Conservation (phyloP, 2,329 filamentous ascomycete species). For the Lasiodiplodia sp. region DNA sequence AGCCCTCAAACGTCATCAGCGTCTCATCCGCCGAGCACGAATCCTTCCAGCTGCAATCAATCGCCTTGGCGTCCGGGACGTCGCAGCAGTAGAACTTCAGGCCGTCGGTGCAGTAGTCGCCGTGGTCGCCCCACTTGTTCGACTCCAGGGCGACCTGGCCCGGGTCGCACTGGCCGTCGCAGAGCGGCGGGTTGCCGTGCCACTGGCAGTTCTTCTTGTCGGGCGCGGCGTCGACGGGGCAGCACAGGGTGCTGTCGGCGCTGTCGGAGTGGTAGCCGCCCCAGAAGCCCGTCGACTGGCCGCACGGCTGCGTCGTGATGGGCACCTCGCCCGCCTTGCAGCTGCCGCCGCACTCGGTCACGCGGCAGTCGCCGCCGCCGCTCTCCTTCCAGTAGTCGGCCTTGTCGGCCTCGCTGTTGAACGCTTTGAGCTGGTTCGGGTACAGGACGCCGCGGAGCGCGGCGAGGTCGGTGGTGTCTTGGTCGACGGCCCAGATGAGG, state of each 20-base stretch:
- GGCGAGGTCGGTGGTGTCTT: neutral
- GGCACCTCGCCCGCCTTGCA: constrained; percentile 13
- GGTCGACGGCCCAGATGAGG: constrained; percentile 4
- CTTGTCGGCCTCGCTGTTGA: constrained; percentile 6
- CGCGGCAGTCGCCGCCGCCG: constrained; percentile 18
- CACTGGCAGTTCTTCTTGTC: neutral
- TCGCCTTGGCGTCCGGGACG: neutral
- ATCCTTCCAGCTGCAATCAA: neutral
- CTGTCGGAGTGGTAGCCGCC: constrained; percentile 6
- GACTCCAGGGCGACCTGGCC: neutral
- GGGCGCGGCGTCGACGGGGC: neutral
- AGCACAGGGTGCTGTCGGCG: constrained; percentile 3
- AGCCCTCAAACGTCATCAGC: neutral
- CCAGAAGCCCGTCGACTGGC: constrained; percentile 1
- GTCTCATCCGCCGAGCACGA: constrained; percentile 1
- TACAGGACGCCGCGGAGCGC: neutral
- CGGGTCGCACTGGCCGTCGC: neutral
- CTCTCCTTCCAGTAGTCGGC: neutral
- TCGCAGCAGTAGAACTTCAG: constrained; percentile 7
- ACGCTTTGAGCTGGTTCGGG: neutral
- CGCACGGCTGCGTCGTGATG: constrained; percentile 9
- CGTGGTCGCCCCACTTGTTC: constrained; percentile 1
- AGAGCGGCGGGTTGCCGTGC: neutral
- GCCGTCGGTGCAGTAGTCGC: neutral
- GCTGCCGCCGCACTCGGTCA: constrained; percentile 10